Conservation (phyloP, 2,329 filamentous ascomycete species). For the Aspergillus sp. region DNA sequence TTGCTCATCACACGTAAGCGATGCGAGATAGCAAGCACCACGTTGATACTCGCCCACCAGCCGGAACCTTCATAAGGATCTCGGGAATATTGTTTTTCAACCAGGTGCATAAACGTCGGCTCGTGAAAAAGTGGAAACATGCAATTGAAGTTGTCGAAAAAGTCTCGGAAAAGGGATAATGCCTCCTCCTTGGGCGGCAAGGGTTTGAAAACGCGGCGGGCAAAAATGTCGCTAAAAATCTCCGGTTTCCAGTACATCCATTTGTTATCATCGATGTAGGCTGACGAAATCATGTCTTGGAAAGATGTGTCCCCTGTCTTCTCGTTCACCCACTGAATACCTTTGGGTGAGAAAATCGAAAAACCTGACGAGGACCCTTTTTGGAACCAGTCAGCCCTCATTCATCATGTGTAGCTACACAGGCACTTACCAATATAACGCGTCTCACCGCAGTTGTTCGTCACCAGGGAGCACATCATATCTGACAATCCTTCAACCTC, state of each 20-base stretch:
- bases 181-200: constrained; percentile 86
- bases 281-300: constrained; percentile 87
- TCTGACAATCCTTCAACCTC: constrained; percentile 89
- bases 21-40: constrained; percentile 89
- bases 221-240: constrained; percentile 90
- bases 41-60: constrained; percentile 98
- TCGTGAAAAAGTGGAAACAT: constrained; percentile 98
- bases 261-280: constrained; percentile 90
- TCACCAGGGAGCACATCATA: constrained; percentile 98
- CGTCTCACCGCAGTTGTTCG: constrained; percentile 91
- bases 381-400: constrained; percentile 20
- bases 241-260: constrained; percentile 99
- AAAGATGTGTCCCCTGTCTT: constrained; percentile 97
- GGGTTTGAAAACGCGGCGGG: constrained; percentile 76
- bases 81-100: constrained; percentile 87
- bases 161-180: constrained; percentile 84
- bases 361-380: constrained; percentile 93
- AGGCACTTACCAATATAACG: constrained; percentile 79
- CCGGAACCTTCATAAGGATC: constrained; percentile 94
- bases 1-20: constrained; percentile 94
- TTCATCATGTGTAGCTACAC: background rate
- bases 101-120: constrained; percentile 96
- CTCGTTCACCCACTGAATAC: constrained; percentile 97
- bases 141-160: constrained; percentile 98
- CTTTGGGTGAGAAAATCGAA: constrained; percentile 97